Conservation (phyloP, 768 basidiomycete species). For the Podaxis carcinomalis region DNA sequence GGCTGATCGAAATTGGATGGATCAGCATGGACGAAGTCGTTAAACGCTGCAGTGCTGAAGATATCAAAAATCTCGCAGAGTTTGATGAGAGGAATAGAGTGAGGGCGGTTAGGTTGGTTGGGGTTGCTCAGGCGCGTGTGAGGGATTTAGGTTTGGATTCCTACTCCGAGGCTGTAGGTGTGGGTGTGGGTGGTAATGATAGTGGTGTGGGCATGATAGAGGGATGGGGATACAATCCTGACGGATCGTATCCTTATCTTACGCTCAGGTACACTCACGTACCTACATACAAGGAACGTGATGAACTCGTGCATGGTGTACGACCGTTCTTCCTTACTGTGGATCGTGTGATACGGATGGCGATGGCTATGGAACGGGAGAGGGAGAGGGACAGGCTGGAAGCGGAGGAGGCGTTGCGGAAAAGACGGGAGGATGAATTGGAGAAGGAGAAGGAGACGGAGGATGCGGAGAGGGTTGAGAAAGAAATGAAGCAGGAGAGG, state of each 20-base stretch:
- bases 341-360: slow-evolving; percentile 13
- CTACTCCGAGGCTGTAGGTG: too few species aligned
- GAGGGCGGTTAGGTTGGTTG: slow-evolving; percentile 6
- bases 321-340: slow-evolving; percentile 6
- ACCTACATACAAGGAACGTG: slow-evolving; percentile 13
- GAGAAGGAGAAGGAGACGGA: neutral
- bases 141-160: slow-evolving; percentile 1
- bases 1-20: slow-evolving; percentile 37
- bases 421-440: slow-evolving; percentile 8
- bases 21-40: slow-evolving; percentile 28
- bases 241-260: slow-evolving; percentile 3
- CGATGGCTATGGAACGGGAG: slow-evolving; percentile 4
- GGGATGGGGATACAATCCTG: neutral
- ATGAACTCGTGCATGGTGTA: slow-evolving; percentile 1
- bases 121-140: neutral
- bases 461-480: neutral
- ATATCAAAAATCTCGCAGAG: slow-evolving; percentile 28
- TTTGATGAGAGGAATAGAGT: slow-evolving; percentile 18
- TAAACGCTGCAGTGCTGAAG: slow-evolving; percentile 26
- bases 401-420: slow-evolving; percentile 15
- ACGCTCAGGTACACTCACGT: slow-evolving; percentile 6
- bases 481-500: neutral
- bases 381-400: slow-evolving; percentile 10
- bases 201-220: neutral
- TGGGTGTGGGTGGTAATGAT: slow-evolving; percentile 6